Evolutionary conservation across 768 basidiomycete species (phyloP).

Genomic region (Russula foetens): DNA sequence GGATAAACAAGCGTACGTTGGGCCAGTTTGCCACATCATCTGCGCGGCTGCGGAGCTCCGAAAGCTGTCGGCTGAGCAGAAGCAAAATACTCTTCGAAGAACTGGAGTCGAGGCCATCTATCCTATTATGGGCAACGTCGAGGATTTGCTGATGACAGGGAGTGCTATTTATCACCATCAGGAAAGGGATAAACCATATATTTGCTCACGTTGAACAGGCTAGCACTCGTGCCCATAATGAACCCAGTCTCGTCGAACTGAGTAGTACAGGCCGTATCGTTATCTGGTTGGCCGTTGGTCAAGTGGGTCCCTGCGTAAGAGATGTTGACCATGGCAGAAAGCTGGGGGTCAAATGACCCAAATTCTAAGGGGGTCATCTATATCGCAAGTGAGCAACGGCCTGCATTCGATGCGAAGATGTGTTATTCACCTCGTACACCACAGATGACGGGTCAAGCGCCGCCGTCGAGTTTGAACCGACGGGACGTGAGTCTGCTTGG

Average conservation of each 20-base stretch:
- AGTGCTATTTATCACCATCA: not conserved
- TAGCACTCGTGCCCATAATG: conserved; percentile 68
- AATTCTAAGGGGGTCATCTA: conserved; percentile 59
- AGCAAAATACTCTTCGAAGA: conserved; percentile 38
- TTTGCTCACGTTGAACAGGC: conserved; percentile 49
- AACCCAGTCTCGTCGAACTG: conserved; percentile 72
- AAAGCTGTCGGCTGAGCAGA: conserved; percentile 40
- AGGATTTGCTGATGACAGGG: conserved; percentile 37
- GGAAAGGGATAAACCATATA: not conserved
- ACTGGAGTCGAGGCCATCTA: conserved; percentile 31
- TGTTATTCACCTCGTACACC: conserved; percentile 49
- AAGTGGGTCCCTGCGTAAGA: conserved; percentile 59
- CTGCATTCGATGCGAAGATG: not conserved
- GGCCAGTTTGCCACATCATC: conserved; percentile 67
- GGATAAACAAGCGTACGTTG: conserved; percentile 30
- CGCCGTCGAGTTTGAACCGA: conserved; percentile 36
- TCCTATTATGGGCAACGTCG: conserved; percentile 36
- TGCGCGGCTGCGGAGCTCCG: conserved; percentile 41
- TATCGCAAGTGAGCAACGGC: not conserved
- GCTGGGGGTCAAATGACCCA: conserved; percentile 64
- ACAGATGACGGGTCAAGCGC: conserved; percentile 34
- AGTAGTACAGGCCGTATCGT: conserved; percentile 53
- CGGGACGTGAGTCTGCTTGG: conserved; percentile 45
- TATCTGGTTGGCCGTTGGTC: conserved; percentile 45
- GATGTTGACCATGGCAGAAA: conserved; percentile 63